These are phyloP conservation scores for Stagonosporopsis cucurbitacearum DNA, from an alignment of 2,329 filamentous ascomycete species.

Conservation along the genomic window DNA sequence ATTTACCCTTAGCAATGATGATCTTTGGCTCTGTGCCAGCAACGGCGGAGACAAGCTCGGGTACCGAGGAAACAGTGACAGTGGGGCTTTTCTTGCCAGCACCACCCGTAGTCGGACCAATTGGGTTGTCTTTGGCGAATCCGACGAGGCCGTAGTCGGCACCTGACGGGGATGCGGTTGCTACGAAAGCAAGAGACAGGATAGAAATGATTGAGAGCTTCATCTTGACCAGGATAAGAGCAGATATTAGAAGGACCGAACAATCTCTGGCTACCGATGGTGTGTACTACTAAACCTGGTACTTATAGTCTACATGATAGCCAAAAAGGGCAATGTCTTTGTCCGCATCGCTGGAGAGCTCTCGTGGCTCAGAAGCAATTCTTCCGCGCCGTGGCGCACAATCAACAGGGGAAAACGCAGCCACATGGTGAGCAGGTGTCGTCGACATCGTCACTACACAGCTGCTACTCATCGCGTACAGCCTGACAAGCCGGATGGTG, in stretches of 20 bases:
- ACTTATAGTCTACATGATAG: constrained; percentile 15
- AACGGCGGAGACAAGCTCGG: constrained; percentile 37
- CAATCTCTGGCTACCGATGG: constrained; percentile 4
- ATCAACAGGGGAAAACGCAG: constrained; percentile 2
- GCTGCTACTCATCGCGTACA: constrained; percentile 13
- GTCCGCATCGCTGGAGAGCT: constrained; percentile 5
- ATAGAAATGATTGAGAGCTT: constrained; percentile 35
- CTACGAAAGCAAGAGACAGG: constrained; percentile 24
- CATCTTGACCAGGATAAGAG: constrained; percentile 22
- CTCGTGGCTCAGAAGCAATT: constrained; percentile 14
- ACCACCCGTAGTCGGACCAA: constrained; percentile 44
- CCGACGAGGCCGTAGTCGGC: constrained; percentile 40
- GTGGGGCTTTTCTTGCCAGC: constrained; percentile 36
- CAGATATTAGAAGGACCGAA: constrained; percentile 1
- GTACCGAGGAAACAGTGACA: constrained; percentile 38
- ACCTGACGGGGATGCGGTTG: constrained; percentile 27
- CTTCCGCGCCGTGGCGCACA: constrained; percentile 22
- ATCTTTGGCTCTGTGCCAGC: constrained; percentile 39
- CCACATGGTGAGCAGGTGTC: constrained; percentile 5
- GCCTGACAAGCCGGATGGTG: constrained; percentile 9
- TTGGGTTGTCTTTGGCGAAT: constrained; percentile 44
- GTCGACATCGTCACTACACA: background rate
- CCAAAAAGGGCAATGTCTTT: background rate
- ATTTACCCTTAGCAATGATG: constrained; percentile 54
- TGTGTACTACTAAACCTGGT: background rate